Conservation (phyloP, 2,329 filamentous ascomycete genomes). For the Trichoderma cornu-damae region DNA sequence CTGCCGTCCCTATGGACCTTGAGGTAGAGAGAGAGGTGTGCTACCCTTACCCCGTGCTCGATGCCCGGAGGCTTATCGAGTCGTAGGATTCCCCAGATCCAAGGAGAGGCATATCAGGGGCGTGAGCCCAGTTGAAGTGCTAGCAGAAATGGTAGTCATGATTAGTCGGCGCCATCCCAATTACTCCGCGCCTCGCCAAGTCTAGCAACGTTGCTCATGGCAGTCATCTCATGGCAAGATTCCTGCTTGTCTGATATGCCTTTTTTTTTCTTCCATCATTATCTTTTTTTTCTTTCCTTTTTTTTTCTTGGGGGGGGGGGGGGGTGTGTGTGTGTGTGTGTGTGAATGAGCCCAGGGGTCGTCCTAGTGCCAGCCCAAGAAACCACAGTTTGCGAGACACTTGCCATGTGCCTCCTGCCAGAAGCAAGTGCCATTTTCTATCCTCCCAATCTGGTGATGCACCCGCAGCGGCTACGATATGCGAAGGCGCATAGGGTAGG, state of each 20-base stretch:
- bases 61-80: neutral
- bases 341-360: conserved; percentile 1
- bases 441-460: neutral
- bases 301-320: neutral
- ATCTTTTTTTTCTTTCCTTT: too few relatives aligned
- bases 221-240: neutral
- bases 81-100: neutral
- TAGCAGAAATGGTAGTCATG: neutral
- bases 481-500: neutral
- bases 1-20: neutral
- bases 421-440: neutral
- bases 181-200: conserved; percentile 11
- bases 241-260: neutral
- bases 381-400: neutral
- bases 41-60: neutral
- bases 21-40: too few relatives aligned
- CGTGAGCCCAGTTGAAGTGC: neutral
- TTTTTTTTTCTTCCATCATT: too few relatives aligned
- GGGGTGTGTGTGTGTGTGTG: too few relatives aligned
- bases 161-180: neutral
- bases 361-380: neutral
- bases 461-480: neutral
- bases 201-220: conserved; percentile 18
- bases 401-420: neutral
- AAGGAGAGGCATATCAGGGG: conserved; percentile 5